Evolutionary conservation across 805 yeast species (phyloP).

Genomic region (Hemisphaericaspora nanyangensis): DNA sequence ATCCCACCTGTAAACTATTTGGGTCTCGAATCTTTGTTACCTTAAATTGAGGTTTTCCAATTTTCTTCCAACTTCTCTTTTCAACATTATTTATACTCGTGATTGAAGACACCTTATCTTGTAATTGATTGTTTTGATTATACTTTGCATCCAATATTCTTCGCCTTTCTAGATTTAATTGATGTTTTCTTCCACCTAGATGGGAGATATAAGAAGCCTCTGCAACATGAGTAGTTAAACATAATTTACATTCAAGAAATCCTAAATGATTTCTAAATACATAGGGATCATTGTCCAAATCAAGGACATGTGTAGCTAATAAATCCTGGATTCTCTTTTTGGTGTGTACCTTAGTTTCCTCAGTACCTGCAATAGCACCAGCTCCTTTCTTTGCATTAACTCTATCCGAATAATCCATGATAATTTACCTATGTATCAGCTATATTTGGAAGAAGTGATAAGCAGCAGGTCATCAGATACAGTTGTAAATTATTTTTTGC

Average conservation of each 20-base stretch:
- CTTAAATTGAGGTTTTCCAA: conserved; percentile 72
- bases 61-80: conserved; percentile 50
- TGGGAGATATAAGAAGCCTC: conserved; percentile 83
- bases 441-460: too few relatives aligned
- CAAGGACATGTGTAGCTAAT: conserved; percentile 45
- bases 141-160: conserved; percentile 32
- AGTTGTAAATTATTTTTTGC: too few relatives aligned
- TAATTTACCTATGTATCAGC: neutral
- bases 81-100: conserved; percentile 34
- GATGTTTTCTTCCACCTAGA: conserved; percentile 81
- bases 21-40: conserved; percentile 68
- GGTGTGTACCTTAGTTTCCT: conserved; percentile 66
- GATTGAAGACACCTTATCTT: conserved; percentile 6
- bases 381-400: conserved; percentile 89
- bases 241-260: conserved; percentile 74
- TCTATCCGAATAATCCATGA: conserved; percentile 84
- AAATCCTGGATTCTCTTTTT: conserved; percentile 65
- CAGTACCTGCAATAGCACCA: conserved; percentile 80
- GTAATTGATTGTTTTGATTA: conserved; percentile 17
- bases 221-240: conserved; percentile 76
- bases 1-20: conserved; percentile 54
- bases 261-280: conserved; percentile 84
- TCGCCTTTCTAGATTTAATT: conserved; percentile 63
- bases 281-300: conserved; percentile 71
- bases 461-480: too few relatives aligned